These are phyloP conservation scores for Irpex sp. DNA, from an alignment of 1,284 basidiomycete species.

Conservation along the genomic window DNA sequence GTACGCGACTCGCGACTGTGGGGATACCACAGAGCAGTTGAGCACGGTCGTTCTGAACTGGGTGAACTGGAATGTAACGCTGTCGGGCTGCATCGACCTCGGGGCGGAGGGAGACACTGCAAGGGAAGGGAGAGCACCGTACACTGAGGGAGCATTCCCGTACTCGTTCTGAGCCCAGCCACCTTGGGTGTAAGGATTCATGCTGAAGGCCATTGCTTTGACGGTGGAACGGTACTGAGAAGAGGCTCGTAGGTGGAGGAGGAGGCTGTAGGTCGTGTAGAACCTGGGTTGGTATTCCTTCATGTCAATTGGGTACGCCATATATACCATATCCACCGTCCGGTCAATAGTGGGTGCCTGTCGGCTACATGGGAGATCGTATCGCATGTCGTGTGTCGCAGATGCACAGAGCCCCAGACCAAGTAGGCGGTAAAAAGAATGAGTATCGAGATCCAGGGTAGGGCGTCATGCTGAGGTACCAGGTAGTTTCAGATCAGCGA, in stretches of 20 bases:
- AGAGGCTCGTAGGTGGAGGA: background rate
- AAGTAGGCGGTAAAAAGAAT: background rate
- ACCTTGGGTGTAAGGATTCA: slow-evolving; percentile 29
- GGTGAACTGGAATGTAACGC: slow-evolving; percentile 47
- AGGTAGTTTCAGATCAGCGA: slow-evolving; percentile 14
- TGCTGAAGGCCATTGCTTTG: slow-evolving; percentile 15
- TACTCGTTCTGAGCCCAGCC: slow-evolving; percentile 19
- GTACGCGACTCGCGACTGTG: slow-evolving; percentile 32
- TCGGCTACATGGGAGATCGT: background rate
- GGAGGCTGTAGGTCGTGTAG: background rate
- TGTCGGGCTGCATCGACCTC: slow-evolving; percentile 30
- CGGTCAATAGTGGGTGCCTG: background rate
- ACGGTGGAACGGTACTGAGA: background rate
- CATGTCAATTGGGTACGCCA: background rate
- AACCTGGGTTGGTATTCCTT: background rate
- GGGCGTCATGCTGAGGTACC: background rate
- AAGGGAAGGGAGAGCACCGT: slow-evolving; percentile 59
- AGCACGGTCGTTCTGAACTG: slow-evolving; percentile 47
- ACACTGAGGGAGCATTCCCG: slow-evolving; percentile 42
- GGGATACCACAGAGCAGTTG: slow-evolving; percentile 50
- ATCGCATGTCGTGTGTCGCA: background rate
- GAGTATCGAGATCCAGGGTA: background rate
- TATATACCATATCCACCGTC: background rate
- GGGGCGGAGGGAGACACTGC: slow-evolving; percentile 17
- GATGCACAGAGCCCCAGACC: background rate